Evolutionary conservation across 768 basidiomycete genomes (phyloP).

Genomic region (Lanmaoa pseudosensibilis): DNA sequence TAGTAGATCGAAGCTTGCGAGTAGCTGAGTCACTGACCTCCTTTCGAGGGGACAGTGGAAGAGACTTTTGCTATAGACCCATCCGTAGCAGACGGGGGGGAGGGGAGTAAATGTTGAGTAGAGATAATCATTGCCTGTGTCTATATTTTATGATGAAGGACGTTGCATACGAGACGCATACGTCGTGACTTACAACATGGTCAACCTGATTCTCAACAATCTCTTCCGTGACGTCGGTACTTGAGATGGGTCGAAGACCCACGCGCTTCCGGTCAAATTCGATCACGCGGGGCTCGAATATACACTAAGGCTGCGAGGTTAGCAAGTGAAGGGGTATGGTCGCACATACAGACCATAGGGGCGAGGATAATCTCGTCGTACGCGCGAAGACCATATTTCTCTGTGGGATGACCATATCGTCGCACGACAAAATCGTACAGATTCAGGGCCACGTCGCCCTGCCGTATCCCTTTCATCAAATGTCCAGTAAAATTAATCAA

Average conservation of each 20-base stretch:
- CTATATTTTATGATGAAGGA: conserved; percentile 39
- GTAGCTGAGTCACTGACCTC: conserved; percentile 19
- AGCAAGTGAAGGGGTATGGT: not conserved
- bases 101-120: conserved; percentile 71
- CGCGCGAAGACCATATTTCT: conserved; percentile 86
- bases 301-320: conserved; percentile 51
- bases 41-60: conserved; percentile 25
- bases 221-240: conserved; percentile 71
- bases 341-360: conserved; percentile 67
- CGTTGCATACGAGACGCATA: not conserved
- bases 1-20: not conserved
- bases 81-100: conserved; percentile 35
- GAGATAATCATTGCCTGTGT: conserved; percentile 91
- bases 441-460: conserved; percentile 90
- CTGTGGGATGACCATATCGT: conserved; percentile 67
- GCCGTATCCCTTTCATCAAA: conserved; percentile 9
- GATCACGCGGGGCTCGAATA: conserved; percentile 92
- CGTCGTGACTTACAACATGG: conserved; percentile 44
- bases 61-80: conserved; percentile 25
- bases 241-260: conserved; percentile 48
- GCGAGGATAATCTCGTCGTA: conserved; percentile 96
- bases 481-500: conserved; percentile 1
- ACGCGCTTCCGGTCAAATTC: conserved; percentile 80
- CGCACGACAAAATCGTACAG: conserved; percentile 89
- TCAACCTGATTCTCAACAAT: conserved; percentile 58